These are phyloP conservation scores for Jimgerdemannia flammicorona DNA, from an alignment of 192 early-diverging fungal genomes.

Conservation along the genomic window DNA sequence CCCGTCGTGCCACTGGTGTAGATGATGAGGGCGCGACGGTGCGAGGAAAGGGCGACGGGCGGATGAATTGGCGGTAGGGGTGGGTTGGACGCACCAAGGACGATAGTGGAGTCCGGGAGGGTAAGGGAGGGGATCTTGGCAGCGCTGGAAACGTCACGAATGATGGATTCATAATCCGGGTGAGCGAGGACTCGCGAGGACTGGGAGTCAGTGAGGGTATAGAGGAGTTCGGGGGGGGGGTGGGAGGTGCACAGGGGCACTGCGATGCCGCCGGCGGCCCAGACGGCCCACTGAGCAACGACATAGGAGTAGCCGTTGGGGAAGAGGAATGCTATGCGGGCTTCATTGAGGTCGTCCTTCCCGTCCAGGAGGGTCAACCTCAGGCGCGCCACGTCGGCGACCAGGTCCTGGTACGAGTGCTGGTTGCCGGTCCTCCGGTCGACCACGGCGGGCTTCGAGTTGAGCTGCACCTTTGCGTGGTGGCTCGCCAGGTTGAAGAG, in stretches of 20 bases:
- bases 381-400: slow-evolving; percentile 24
- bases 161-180: slow-evolving; percentile 35
- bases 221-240: slow-evolving; percentile 71
- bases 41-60: neutral
- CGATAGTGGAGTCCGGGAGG: neutral
- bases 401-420: slow-evolving; percentile 27
- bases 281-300: slow-evolving; percentile 67
- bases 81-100: neutral
- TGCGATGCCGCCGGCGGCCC: slow-evolving; percentile 75
- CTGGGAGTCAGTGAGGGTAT: slow-evolving; percentile 67
- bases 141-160: slow-evolving; percentile 15
- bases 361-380: slow-evolving; percentile 15
- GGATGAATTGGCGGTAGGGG: neutral
- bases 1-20: slow-evolving; percentile 77
- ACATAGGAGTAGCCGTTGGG: slow-evolving; percentile 63
- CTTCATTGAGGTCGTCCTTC: slow-evolving; percentile 24
- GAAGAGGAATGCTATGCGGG: slow-evolving; percentile 34
- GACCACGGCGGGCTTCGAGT: slow-evolving; percentile 23
- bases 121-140: slow-evolving; percentile 5
- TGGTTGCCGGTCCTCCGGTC: slow-evolving; percentile 15
- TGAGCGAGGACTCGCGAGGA: slow-evolving; percentile 59
- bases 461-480: slow-evolving; percentile 15
- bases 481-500: slow-evolving; percentile 24
- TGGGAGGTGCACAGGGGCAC: slow-evolving; percentile 79
- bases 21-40: slow-evolving; percentile 62